phyloP scores from a whole-genome alignment of 495 filamentous ascomycete genomes.

The Neurospora hispaniola region DNA sequence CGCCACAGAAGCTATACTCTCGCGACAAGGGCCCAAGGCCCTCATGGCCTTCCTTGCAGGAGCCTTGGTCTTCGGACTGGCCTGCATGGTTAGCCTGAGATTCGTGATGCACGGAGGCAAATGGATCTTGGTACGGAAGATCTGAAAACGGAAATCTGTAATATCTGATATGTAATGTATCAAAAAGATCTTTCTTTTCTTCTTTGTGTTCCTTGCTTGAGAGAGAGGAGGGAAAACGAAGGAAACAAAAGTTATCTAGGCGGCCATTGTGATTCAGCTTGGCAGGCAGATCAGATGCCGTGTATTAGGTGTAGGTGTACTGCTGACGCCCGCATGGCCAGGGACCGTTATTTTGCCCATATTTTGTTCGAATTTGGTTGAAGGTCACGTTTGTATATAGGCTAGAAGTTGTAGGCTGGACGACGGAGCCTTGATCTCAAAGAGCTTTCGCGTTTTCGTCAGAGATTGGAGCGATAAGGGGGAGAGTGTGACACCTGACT shows the following conservation, averaged over 20 bases:
- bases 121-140: not conserved
- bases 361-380: not conserved
- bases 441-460: not conserved
- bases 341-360: not conserved
- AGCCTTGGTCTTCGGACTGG: conserved; percentile 13
- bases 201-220: not conserved
- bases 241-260: not conserved
- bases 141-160: not conserved
- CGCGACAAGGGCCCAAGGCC: conserved; percentile 5
- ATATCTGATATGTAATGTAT: not conserved
- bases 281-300: not conserved
- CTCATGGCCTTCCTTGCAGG: conserved; percentile 18
- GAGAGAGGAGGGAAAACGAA: not conserved
- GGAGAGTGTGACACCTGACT: not conserved
- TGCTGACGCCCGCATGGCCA: not conserved
- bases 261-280: not conserved
- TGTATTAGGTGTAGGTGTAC: not conserved
- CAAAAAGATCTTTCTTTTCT: not conserved
- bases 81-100: not conserved
- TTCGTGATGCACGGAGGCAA: not conserved
- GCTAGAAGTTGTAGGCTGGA: not conserved
- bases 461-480: not conserved
- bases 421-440: not conserved
- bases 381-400: not conserved
- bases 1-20: conserved; percentile 13